Conservation (phyloP, 768 basidiomycete species). For the Mycena vitilis region DNA sequence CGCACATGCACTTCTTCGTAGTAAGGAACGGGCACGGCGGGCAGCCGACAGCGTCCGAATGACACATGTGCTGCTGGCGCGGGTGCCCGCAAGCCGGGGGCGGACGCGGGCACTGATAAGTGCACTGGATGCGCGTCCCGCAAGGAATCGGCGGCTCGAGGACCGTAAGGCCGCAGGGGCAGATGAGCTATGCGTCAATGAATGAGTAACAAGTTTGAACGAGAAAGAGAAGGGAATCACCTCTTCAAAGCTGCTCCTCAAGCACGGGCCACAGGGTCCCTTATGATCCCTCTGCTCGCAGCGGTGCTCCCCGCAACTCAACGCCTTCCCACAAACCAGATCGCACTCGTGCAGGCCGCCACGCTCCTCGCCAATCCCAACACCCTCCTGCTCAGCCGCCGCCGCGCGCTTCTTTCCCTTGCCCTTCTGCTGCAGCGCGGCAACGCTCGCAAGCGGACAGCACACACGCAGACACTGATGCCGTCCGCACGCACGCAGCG, state of each 20-base stretch:
- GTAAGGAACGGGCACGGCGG: slow-evolving; percentile 91
- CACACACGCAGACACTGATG: slow-evolving; percentile 90
- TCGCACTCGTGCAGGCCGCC: slow-evolving; percentile 88
- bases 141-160: slow-evolving; percentile 92
- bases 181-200: slow-evolving; percentile 64
- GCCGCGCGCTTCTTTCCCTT: slow-evolving; percentile 70
- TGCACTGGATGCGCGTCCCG: slow-evolving; percentile 82
- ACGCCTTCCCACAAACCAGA: slow-evolving; percentile 77
- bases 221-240: slow-evolving; percentile 45
- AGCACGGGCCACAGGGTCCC: slow-evolving; percentile 84
- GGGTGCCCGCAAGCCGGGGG: slow-evolving; percentile 87
- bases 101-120: slow-evolving; percentile 80
- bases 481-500: slow-evolving; percentile 83
- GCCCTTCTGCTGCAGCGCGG: slow-evolving; percentile 59
- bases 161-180: slow-evolving; percentile 87
- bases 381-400: slow-evolving; percentile 34
- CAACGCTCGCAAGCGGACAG: slow-evolving; percentile 85
- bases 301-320: slow-evolving; percentile 81
- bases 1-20: slow-evolving; percentile 86
- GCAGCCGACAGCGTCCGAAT: slow-evolving; percentile 75
- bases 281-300: slow-evolving; percentile 88
- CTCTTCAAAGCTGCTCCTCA: slow-evolving; percentile 94
- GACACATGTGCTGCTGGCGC: slow-evolving; percentile 81
- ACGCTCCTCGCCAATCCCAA: slow-evolving; percentile 64
- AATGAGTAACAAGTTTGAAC: slow-evolving; percentile 13